A percentile compares a stretch with the other conserved stretches of the same genome.
Conservation (phyloP, 805 yeast species). For the Ogataea siamensis region DNA sequence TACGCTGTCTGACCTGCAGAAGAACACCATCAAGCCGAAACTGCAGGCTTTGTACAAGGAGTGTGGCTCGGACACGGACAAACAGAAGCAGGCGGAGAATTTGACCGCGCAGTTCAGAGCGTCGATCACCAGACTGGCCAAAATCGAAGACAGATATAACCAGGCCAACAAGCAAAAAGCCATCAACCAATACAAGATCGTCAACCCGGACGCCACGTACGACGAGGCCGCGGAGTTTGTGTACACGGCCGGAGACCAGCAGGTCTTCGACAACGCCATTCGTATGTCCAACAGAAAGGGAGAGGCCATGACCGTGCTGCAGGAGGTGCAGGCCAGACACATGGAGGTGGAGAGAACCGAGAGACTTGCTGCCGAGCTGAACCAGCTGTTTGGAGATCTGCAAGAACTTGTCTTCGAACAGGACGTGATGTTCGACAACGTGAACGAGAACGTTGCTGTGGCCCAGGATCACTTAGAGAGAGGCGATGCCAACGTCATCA, state of each 20-base stretch:
- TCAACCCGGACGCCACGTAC: conserved; percentile 80
- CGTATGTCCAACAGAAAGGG: conserved; percentile 85
- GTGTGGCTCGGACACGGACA: conserved; percentile 71
- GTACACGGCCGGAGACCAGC: conserved; percentile 81
- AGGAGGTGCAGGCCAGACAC: conserved; percentile 95
- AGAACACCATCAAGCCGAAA: conserved; percentile 61
- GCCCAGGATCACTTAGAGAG: conserved; percentile 91
- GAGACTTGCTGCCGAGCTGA: conserved; percentile 91
- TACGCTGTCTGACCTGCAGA: conserved; percentile 78
- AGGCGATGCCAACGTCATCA: conserved; percentile 90
- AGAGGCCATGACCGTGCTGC: conserved; percentile 91
- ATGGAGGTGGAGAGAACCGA: conserved; percentile 92
- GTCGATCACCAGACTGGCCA: conserved; percentile 81
- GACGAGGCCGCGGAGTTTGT: conserved; percentile 83
- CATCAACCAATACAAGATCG: conserved; percentile 87
- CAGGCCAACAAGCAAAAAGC: conserved; percentile 85
- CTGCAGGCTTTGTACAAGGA: conserved; percentile 74
- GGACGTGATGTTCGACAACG: conserved; percentile 79
- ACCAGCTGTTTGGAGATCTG: conserved; percentile 93
- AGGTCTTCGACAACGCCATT: conserved; percentile 91
- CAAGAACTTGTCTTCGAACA: conserved; percentile 95
- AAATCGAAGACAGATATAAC: conserved; percentile 81
- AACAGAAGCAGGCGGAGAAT: conserved; percentile 87
- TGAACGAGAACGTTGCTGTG: conserved; percentile 72
- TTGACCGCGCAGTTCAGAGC: conserved; percentile 81